Conservation (phyloP, 768 basidiomycete species). For the Macrolepiota albuminosa region DNA sequence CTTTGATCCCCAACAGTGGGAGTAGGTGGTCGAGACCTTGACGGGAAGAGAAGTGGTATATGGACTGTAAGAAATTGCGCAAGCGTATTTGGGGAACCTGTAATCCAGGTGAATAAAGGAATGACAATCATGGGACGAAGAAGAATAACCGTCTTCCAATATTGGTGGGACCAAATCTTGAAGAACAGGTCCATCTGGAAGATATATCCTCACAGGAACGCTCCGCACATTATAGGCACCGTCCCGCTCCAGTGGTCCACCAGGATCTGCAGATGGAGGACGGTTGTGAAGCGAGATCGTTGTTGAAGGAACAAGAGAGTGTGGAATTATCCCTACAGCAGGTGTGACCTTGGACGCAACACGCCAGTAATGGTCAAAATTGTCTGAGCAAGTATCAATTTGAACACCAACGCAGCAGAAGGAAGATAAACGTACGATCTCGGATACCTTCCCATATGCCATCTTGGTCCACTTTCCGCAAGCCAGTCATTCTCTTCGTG, state of each 20-base stretch:
- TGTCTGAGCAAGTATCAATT: constrained; percentile 51
- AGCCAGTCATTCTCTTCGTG: constrained; percentile 87
- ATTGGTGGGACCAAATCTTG: constrained; percentile 87
- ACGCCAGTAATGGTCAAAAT: constrained; percentile 93
- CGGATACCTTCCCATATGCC: constrained; percentile 96
- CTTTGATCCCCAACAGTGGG: constrained; percentile 36
- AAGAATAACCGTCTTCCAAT: constrained; percentile 60
- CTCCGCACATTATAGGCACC: constrained; percentile 85
- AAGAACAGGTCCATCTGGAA: constrained; percentile 86
- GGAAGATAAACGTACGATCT: constrained; percentile 63
- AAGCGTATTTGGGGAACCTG: constrained; percentile 73
- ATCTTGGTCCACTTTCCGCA: constrained; percentile 90
- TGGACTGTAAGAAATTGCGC: constrained; percentile 62
- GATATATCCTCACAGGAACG: constrained; percentile 84
- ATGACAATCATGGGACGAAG: neutral
- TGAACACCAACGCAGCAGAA: neutral
- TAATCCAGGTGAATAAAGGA: neutral
- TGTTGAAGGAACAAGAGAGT: constrained; percentile 50
- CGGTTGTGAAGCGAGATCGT: constrained; percentile 61
- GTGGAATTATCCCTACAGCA: constrained; percentile 56
- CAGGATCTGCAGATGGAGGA: constrained; percentile 60
- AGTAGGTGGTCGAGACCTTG: constrained; percentile 38
- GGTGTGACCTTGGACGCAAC: constrained; percentile 93
- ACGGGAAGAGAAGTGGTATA: constrained; percentile 76
- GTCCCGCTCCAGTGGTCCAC: constrained; percentile 58